These are phyloP conservation scores for Thalassiosira exigua DNA, from an alignment of 352 stramenopile species.

Conservation along the genomic window DNA sequence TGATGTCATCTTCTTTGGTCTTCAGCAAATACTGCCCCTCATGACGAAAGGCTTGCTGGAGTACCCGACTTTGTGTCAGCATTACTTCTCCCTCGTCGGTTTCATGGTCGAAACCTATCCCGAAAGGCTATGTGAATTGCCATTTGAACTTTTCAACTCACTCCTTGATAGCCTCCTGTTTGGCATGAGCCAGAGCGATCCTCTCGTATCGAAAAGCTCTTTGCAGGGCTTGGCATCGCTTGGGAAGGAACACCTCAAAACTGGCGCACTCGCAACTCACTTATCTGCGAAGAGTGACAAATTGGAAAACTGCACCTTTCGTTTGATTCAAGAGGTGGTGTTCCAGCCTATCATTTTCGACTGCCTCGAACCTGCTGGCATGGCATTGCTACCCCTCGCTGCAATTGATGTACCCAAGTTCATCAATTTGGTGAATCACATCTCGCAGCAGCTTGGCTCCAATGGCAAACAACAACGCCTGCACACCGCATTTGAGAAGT, in stretches of 20 bases:
- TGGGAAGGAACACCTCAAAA: conserved; percentile 65
- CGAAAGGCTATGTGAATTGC: conserved; percentile 72
- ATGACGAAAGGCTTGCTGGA: conserved; percentile 82
- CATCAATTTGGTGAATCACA: conserved; percentile 65
- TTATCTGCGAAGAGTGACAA: conserved; percentile 61
- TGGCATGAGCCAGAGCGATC: conserved; percentile 78
- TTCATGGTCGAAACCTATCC: conserved; percentile 85
- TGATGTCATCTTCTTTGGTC: conserved; percentile 83
- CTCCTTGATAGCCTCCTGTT: conserved; percentile 81
- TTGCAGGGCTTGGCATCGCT: conserved; percentile 75
- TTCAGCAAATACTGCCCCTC: conserved; percentile 82
- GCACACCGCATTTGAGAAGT: conserved; percentile 60
- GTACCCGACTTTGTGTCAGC: conserved; percentile 73
- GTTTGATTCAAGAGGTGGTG: conserved; percentile 77
- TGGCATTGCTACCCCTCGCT: conserved; percentile 66
- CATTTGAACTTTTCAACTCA: conserved; percentile 79
- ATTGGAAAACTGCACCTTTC: conserved; percentile 63
- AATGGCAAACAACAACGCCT: conserved; percentile 65
- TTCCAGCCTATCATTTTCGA: conserved; percentile 80
- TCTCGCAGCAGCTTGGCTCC: conserved; percentile 63
- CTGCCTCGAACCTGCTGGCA: conserved; percentile 70
- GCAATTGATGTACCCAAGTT: conserved; percentile 77
- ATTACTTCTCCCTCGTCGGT: conserved; percentile 82
- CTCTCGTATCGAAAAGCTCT: conserved; percentile 73
- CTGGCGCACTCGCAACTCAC: conserved; percentile 44